Evolutionary conservation across 768 basidiomycete species (phyloP), one percentile per base, ranked within the genome.

Genomic region (Suillus plorans): DNA sequence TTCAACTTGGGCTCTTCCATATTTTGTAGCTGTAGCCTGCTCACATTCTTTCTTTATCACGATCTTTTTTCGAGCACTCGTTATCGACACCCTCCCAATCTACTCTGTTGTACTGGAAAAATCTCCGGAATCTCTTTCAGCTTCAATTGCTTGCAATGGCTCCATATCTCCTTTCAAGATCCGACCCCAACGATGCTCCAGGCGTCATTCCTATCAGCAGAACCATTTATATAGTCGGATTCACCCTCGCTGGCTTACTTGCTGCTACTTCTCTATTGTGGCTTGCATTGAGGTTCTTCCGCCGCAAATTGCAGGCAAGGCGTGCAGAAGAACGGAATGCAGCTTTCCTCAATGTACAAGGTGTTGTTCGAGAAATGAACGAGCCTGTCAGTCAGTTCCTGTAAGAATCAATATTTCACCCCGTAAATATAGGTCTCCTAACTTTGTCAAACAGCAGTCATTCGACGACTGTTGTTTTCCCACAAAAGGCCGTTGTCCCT

Each of bases 381-480:
- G 67, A 68, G 34, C 20, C 45, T 8, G 41, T 18, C 41, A 49
- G 42, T 56, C 64, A 20, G 49, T 50, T 8, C 18, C 60, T 18
- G 74, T 77, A 61, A 63, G 57, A 44, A 25, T 22, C 12, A 36
- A 4, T 22, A 58, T 12, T 31, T 55, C n/a, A n/a, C 16, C 18
- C 12, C 20, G 39, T 8, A 6, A 28, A 25, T 41, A 22, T 2
- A 22, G 8, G 41, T 39, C 8, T 2, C 14, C 20, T 65, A 18
- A 67, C 65, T 60, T 36, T 73, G 85, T 79, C 73, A 84, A 84
- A 31, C 20, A 78, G 84, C 47, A 68, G 71, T 13, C 77, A 80
- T 50, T 62, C 87, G 55, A 80, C 82, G 31, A 65, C 79, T 49
- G 77, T 90, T 62, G 67, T 85, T 31, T 78, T 90, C 64, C 90